phyloP scores from a whole-genome alignment of 306 rosid species.

The Cicer cuneatum region DNA sequence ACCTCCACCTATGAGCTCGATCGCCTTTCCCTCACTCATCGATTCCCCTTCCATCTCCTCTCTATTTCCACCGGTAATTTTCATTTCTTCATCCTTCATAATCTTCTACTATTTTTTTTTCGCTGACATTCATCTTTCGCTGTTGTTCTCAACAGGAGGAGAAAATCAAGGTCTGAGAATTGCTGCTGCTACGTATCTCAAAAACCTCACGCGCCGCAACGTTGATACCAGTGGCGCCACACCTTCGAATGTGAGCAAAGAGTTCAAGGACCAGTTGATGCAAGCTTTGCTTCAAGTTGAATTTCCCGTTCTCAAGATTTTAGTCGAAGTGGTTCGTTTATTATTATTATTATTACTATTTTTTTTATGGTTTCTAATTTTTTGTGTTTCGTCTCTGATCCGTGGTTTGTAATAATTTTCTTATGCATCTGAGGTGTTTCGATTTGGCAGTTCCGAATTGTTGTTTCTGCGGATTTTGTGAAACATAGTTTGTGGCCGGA shows the following conservation, averaged over 20 bases:
- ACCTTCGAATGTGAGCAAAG: slow-evolving; percentile 67
- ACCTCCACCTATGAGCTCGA: slow-evolving; percentile 67
- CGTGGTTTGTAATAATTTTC: slow-evolving; percentile 13
- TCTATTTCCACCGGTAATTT: slow-evolving; percentile 61
- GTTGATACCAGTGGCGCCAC: slow-evolving; percentile 48
- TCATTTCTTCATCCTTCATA: neutral
- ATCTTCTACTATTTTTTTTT: neutral
- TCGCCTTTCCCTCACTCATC: slow-evolving; percentile 59
- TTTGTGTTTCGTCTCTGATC: too few species aligned
- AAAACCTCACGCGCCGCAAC: slow-evolving; percentile 70
- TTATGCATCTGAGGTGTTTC: neutral
- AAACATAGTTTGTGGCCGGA: slow-evolving; percentile 74
- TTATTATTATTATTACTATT: neutral
- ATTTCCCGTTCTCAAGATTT: slow-evolving; percentile 63
- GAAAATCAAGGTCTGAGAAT: slow-evolving; percentile 69
- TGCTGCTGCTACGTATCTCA: slow-evolving; percentile 81
- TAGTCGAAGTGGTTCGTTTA: slow-evolving; percentile 72
- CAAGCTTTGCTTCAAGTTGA: slow-evolving; percentile 73
- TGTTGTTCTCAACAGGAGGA: slow-evolving; percentile 51
- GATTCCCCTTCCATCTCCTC: slow-evolving; percentile 69
- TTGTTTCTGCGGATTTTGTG: slow-evolving; percentile 70
- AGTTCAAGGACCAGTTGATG: slow-evolving; percentile 78
- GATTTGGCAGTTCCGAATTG: slow-evolving; percentile 63
- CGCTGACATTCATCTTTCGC: neutral
- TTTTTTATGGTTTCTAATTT: neutral